Evolutionary conservation across 495 filamentous ascomycete species (phyloP).

Genomic region (Sporormia fimetaria): DNA sequence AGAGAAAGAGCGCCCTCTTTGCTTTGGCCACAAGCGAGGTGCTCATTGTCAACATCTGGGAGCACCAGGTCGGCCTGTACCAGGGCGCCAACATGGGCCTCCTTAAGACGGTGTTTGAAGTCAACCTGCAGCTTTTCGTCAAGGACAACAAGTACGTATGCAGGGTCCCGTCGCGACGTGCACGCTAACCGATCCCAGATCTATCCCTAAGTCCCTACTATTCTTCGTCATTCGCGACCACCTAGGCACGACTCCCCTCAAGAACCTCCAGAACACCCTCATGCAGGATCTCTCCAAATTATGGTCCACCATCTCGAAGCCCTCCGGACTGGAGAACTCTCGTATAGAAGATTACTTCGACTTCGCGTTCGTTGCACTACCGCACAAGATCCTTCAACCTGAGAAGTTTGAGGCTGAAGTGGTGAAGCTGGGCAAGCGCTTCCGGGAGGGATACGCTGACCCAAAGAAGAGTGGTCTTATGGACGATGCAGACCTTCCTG

Average conservation of each 20-base stretch:
- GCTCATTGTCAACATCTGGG: slow-evolving; percentile 97
- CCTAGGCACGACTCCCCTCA: slow-evolving; percentile 77
- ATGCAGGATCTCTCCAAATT: slow-evolving; percentile 82
- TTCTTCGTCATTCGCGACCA: slow-evolving; percentile 99
- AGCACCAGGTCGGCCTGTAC: slow-evolving; percentile 95
- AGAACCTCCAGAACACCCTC: slow-evolving; percentile 78
- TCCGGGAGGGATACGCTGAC: slow-evolving; percentile 65
- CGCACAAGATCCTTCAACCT: slow-evolving; percentile 91
- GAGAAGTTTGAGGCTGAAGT: slow-evolving; percentile 81
- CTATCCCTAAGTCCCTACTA: slow-evolving; percentile 78
- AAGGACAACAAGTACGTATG: slow-evolving; percentile 75
- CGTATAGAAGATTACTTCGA: slow-evolving; percentile 95
- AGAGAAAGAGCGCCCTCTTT: slow-evolving; percentile 94
- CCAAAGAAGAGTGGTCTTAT: slow-evolving; percentile 35
- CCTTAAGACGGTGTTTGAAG: slow-evolving; percentile 96
- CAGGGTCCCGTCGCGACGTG: slow-evolving; percentile 6
- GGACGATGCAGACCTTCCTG: slow-evolving; percentile 60
- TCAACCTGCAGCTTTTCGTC: slow-evolving; percentile 90
- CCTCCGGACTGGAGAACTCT: slow-evolving; percentile 73
- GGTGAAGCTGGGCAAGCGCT: slow-evolving; percentile 65
- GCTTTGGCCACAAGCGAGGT: slow-evolving; percentile 96
- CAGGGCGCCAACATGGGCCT: slow-evolving; percentile 98
- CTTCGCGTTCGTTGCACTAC: slow-evolving; percentile 89
- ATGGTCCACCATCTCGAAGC: slow-evolving; percentile 87
- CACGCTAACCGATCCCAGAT: slow-evolving; percentile 39